phyloP scores from a whole-genome alignment of 2,329 filamentous ascomycete species.

The Exophiala aquamarina region DNA sequence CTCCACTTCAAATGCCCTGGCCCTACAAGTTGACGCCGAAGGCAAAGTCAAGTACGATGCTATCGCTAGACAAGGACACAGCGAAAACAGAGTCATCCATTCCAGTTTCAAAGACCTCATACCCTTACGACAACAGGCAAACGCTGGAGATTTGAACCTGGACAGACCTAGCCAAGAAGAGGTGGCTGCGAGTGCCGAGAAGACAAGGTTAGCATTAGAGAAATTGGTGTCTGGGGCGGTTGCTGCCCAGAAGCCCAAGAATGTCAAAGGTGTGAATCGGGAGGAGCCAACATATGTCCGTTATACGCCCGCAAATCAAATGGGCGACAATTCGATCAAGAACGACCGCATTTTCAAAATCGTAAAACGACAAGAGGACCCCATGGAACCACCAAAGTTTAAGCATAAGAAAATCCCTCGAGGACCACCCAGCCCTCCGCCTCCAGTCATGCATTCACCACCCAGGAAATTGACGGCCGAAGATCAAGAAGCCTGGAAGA shows the following conservation, averaged over 20 bases:
- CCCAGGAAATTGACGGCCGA: slow-evolving; percentile 93
- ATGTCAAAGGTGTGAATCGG: slow-evolving; percentile 73
- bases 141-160: slow-evolving; percentile 87
- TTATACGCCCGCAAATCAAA: slow-evolving; percentile 94
- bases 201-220: slow-evolving; percentile 82
- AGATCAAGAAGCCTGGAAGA: slow-evolving; percentile 96
- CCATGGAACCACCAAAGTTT: slow-evolving; percentile 96
- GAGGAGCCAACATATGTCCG: slow-evolving; percentile 90
- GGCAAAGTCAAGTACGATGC: slow-evolving; percentile 97
- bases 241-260: slow-evolving; percentile 93
- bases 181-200: slow-evolving; percentile 79
- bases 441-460: slow-evolving; percentile 92
- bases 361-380: slow-evolving; percentile 88
- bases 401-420: slow-evolving; percentile 96
- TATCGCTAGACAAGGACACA: slow-evolving; percentile 86
- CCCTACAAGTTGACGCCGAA: slow-evolving; percentile 86
- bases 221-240: slow-evolving; percentile 81
- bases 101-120: slow-evolving; percentile 97
- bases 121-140: slow-evolving; percentile 85
- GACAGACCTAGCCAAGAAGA: slow-evolving; percentile 82
- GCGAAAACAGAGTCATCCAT: slow-evolving; percentile 80
- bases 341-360: slow-evolving; percentile 98
- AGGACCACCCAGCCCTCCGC: slow-evolving; percentile 86
- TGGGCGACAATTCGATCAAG: slow-evolving; percentile 83
- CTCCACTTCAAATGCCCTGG: slow-evolving; percentile 76